Percentiles rank a stretch among this genome's conserved stretches.
phyloP scores from a whole-genome alignment of 2,329 filamentous ascomycete genomes.

The Diaporthe sp. region DNA sequence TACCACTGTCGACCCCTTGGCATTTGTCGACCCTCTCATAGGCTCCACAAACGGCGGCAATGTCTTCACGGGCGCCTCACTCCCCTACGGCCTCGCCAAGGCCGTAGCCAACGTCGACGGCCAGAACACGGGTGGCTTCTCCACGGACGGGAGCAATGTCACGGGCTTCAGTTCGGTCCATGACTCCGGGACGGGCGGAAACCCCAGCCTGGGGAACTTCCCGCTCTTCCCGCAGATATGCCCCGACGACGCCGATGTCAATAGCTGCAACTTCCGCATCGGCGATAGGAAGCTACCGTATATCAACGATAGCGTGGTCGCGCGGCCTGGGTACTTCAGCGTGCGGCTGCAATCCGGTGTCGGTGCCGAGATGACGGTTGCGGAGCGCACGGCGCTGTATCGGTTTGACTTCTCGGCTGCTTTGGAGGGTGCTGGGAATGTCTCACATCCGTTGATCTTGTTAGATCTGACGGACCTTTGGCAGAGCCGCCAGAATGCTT shows the following conservation, averaged over 20 bases:
- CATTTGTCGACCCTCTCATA: constrained; percentile 61
- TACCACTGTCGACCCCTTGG: constrained; percentile 41
- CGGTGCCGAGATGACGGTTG: constrained; percentile 69
- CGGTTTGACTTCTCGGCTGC: constrained; percentile 67
- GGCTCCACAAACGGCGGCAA: constrained; percentile 69
- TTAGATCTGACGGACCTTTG: constrained; percentile 73
- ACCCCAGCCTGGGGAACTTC: constrained; percentile 60
- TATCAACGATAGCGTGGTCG: constrained; percentile 58
- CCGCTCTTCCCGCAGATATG: constrained; percentile 60
- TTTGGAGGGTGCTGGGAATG: constrained; percentile 41
- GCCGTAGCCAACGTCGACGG: constrained; percentile 65
- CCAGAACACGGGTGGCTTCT: constrained; percentile 59
- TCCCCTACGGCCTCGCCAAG: constrained; percentile 69
- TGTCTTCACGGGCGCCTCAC: constrained; percentile 68
- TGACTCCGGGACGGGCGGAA: constrained; percentile 59
- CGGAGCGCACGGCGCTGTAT: constrained; percentile 73
- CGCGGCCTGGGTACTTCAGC: constrained; percentile 68
- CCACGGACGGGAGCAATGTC: constrained; percentile 60
- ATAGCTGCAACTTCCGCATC: constrained; percentile 67
- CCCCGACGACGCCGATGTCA: constrained; percentile 58
- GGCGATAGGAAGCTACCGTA: constrained; percentile 56
- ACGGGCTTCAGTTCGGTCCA: constrained; percentile 64
- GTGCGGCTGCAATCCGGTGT: constrained; percentile 67
- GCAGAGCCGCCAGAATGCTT: constrained; percentile 61
- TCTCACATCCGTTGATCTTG: constrained; percentile 63